A percentile compares a stretch with the other conserved stretches of the same genome.
Conservation (phyloP, 2,329 filamentous ascomycete genomes). For the Fusarium dimerum region DNA sequence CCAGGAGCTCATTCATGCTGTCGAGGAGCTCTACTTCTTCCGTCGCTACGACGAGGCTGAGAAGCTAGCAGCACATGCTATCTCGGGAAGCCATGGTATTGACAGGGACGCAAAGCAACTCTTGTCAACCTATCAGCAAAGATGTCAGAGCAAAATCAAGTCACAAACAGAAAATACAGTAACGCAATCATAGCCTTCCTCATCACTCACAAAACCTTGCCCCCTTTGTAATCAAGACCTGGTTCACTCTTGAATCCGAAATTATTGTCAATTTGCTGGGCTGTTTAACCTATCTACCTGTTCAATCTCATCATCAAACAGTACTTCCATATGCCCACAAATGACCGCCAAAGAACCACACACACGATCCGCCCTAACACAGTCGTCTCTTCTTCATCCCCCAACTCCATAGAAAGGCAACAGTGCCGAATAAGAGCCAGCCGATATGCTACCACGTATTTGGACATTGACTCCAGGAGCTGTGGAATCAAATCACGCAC, state of each 20-base stretch:
- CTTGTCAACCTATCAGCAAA: constrained; percentile 44
- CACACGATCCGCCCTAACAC: not conserved
- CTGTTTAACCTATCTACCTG: too few species aligned
- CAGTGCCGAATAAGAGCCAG: too few species aligned
- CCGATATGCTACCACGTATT: too few species aligned
- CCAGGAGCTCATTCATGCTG: constrained; percentile 55
- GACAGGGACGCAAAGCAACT: constrained; percentile 46
- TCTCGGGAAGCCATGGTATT: constrained; percentile 36
- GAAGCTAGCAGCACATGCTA: constrained; percentile 39
- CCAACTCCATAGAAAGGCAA: not conserved
- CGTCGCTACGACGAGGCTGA: constrained; percentile 47
- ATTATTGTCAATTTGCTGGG: too few species aligned
- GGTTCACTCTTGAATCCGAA: too few species aligned
- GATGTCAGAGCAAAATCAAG: constrained; percentile 38
- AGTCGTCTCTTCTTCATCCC: not conserved
- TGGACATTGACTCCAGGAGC: not conserved
- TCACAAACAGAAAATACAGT: not conserved
- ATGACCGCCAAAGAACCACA: not conserved
- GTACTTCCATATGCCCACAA: not conserved
- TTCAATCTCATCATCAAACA: not conserved
- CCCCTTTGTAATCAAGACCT: too few species aligned
- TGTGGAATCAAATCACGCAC: not conserved
- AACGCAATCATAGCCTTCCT: too few species aligned
- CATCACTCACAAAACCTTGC: too few species aligned
- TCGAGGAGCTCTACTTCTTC: constrained; percentile 60